Percentiles rank a stretch among this genome's conserved stretches.
Evolutionary conservation across 192 early-diverging fungal genomes (phyloP).

Genomic region (Geranomyces michiganensis): DNA sequence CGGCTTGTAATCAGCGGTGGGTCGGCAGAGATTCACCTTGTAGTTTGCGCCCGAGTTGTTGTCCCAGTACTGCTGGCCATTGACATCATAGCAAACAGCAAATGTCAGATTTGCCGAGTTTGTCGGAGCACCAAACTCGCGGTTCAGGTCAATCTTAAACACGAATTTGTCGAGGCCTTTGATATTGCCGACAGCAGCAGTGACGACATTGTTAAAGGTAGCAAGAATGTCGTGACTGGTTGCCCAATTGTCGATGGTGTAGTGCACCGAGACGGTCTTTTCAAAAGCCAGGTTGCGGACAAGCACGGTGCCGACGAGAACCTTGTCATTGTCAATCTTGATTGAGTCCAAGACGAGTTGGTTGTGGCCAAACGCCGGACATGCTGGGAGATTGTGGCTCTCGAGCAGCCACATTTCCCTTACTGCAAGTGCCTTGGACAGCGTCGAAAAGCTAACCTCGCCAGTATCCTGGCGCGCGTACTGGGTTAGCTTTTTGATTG

Average conservation of each 20-base stretch:
- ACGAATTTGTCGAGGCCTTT: constrained; percentile 71
- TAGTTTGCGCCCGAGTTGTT: constrained; percentile 91
- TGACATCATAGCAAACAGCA: constrained; percentile 66
- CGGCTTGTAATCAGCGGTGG: background rate
- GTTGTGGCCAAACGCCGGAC: constrained; percentile 45
- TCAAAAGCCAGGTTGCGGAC: constrained; percentile 87
- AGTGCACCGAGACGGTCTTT: constrained; percentile 78
- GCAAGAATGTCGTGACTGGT: constrained; percentile 69
- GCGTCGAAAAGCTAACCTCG: constrained; percentile 25
- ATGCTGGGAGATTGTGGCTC: constrained; percentile 32
- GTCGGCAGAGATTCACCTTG: constrained; percentile 14
- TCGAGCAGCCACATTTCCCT: constrained; percentile 29
- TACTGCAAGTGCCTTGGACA: constrained; percentile 21
- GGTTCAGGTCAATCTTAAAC: constrained; percentile 66
- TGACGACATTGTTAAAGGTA: constrained; percentile 60
- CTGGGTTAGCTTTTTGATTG: too few relatives aligned
- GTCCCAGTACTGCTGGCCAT: constrained; percentile 84
- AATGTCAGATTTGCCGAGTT: constrained; percentile 29
- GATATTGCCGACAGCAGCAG: constrained; percentile 34
- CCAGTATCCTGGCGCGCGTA: constrained; percentile 23
- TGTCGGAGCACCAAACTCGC: constrained; percentile 12
- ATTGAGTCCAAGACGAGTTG: constrained; percentile 65
- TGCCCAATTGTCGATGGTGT: constrained; percentile 83
- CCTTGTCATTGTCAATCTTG: constrained; percentile 51
- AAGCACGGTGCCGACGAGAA: constrained; percentile 67